phyloP scores from a whole-genome alignment of 306 rosid genomes.

The Trifolium dubium region DNA sequence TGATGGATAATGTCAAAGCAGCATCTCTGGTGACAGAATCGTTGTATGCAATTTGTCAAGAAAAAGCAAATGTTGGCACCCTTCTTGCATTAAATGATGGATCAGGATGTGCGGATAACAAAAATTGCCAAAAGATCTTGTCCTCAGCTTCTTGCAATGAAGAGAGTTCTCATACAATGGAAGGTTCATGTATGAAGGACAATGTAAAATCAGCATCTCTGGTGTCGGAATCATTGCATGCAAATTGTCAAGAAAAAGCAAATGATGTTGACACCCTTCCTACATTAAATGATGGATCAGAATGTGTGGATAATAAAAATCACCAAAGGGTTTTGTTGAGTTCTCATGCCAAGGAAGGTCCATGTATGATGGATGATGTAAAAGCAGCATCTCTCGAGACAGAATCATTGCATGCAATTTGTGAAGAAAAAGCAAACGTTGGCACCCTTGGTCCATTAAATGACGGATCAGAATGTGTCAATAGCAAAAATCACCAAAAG shows the following conservation, averaged over 20 bases:
- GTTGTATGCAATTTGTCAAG: background rate
- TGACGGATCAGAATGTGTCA: slow-evolving; percentile 38
- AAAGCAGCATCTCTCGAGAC: slow-evolving; percentile 5
- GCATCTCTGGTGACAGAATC: background rate
- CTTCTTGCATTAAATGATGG: background rate
- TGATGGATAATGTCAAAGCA: background rate
- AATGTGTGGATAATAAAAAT: background rate
- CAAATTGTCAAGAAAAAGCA: background rate
- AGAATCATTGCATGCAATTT: slow-evolving; percentile 22
- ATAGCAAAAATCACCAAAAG: slow-evolving; percentile 27
- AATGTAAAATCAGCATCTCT: background rate
- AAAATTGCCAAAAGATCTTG: background rate
- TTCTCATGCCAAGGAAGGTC: slow-evolving; percentile 27
- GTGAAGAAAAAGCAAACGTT: slow-evolving; percentile 14
- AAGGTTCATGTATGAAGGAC: background rate
- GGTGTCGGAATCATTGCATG: background rate
- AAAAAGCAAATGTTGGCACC: background rate
- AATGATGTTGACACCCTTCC: background rate
- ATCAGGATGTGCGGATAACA: background rate
- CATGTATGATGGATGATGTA: background rate
- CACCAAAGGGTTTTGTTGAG: slow-evolving; percentile 3
- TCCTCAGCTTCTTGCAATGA: background rate
- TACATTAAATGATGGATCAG: background rate
- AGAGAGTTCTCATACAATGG: background rate
- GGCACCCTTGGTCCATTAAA: slow-evolving; percentile 25